A percentile compares a stretch with the other conserved stretches of the same genome.
Evolutionary conservation across 2,329 filamentous ascomycete genomes (phyloP).

Genomic region (Penicillium occitanis): DNA sequence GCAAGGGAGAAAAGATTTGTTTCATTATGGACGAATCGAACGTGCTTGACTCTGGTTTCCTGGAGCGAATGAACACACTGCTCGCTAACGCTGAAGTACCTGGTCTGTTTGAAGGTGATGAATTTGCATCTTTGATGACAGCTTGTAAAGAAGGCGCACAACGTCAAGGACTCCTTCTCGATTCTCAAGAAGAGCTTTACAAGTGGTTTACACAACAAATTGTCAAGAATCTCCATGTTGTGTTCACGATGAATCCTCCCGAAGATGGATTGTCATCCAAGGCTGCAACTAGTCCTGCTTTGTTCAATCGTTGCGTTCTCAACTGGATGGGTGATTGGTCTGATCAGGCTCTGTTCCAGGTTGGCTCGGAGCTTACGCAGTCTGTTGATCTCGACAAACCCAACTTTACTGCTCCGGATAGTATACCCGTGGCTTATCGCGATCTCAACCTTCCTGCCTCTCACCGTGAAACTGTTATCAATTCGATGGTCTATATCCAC

Average conservation of each 20-base stretch:
- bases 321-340: constrained; percentile 99
- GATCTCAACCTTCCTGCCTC: constrained; percentile 80
- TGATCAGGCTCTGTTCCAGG: constrained; percentile 97
- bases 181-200: constrained; percentile 99
- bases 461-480: constrained; percentile 89
- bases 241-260: constrained; percentile 99
- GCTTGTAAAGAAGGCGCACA: constrained; percentile 98
- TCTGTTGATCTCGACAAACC: constrained; percentile 92
- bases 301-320: constrained; percentile 99
- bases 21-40: constrained; percentile 99
- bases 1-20: constrained; percentile 98
- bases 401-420: constrained; percentile 83
- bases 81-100: constrained; percentile 99
- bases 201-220: constrained; percentile 99
- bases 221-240: constrained; percentile 96
- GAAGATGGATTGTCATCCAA: constrained; percentile 93
- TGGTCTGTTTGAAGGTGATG: constrained; percentile 97
- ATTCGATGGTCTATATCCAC: constrained; percentile 98
- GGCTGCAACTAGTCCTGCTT: constrained; percentile 91
- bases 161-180: constrained; percentile 87
- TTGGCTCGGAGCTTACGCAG: constrained; percentile 90
- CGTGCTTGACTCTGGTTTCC: constrained; percentile 95
- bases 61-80: constrained; percentile 98
- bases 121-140: constrained; percentile 97
- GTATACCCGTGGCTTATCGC: constrained; percentile 87